Evolutionary conservation across 805 yeast genomes (phyloP).

Genomic region (Naumovozyma dairenensis): DNA sequence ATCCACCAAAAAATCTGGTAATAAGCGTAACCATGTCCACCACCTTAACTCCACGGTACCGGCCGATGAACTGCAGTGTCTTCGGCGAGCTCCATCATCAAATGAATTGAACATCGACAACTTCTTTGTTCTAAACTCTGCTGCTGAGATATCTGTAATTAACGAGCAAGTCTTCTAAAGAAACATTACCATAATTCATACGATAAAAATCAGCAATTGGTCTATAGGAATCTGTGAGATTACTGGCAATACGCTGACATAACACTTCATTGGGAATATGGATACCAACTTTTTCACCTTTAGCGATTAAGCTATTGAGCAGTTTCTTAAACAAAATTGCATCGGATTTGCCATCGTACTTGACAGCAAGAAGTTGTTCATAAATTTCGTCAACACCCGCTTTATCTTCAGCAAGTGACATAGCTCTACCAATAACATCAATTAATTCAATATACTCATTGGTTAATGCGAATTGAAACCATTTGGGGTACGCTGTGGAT

Average conservation of each 20-base stretch:
- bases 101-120: neutral
- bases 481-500: neutral
- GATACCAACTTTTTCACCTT: neutral
- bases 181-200: neutral
- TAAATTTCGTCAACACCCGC: neutral
- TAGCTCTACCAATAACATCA: constrained; percentile 1
- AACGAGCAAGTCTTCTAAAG: neutral
- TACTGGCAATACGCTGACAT: neutral
- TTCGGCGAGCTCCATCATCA: neutral
- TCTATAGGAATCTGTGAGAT: neutral
- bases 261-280: neutral
- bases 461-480: neutral
- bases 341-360: constrained; percentile 3
- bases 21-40: neutral
- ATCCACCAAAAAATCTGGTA: neutral
- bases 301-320: neutral
- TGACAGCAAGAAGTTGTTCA: neutral
- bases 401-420: neutral
- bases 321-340: constrained; percentile 1
- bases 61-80: neutral
- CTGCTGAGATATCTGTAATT: neutral
- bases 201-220: constrained; percentile 1
- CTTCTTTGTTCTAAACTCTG: neutral
- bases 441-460: constrained; percentile 1
- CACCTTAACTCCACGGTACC: neutral